These are phyloP conservation scores for Pseudogymnoascus sp. DNA, from an alignment of 2,329 filamentous ascomycete genomes.

Conservation along the genomic window DNA sequence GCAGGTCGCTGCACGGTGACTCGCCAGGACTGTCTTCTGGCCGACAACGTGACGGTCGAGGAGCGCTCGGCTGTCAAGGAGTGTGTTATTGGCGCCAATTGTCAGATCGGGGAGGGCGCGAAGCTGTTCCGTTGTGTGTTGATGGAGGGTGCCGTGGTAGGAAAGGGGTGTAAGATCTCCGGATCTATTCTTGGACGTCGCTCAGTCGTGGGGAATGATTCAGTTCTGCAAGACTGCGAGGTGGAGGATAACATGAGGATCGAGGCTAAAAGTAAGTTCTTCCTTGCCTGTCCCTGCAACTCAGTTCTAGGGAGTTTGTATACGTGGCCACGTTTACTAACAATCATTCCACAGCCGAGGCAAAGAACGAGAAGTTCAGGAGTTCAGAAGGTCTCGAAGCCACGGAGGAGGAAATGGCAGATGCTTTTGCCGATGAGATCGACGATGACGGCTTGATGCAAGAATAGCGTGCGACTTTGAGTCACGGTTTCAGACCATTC, in stretches of 20 bases:
- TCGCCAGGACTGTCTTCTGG: slow-evolving; percentile 73
- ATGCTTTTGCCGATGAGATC: slow-evolving; percentile 30
- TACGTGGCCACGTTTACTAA: slow-evolving; percentile 18
- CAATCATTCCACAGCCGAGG: slow-evolving; percentile 44
- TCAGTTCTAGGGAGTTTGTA: neutral
- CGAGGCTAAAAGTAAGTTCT: slow-evolving; percentile 62
- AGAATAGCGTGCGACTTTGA: neutral
- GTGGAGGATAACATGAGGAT: slow-evolving; percentile 84
- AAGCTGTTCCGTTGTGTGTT: slow-evolving; percentile 80
- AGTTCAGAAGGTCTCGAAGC: slow-evolving; percentile 59
- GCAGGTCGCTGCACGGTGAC: slow-evolving; percentile 76
- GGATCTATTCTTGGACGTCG: slow-evolving; percentile 80
- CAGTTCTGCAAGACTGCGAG: slow-evolving; percentile 79
- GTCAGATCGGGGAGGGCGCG: slow-evolving; percentile 77
- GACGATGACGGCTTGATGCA: slow-evolving; percentile 6
- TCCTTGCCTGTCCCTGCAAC: neutral
- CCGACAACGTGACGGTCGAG: slow-evolving; percentile 81
- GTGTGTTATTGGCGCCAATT: slow-evolving; percentile 78
- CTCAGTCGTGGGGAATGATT: slow-evolving; percentile 75
- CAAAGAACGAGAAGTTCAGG: slow-evolving; percentile 62
- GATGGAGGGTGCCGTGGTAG: slow-evolving; percentile 86
- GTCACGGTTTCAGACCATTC: neutral
- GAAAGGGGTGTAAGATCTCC: slow-evolving; percentile 75
- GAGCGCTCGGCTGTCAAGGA: slow-evolving; percentile 91
- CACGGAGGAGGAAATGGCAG: slow-evolving; percentile 54